Evolutionary conservation across 2,329 filamentous ascomycete species (phyloP).

Genomic region (Epichloe brachyelytri): DNA sequence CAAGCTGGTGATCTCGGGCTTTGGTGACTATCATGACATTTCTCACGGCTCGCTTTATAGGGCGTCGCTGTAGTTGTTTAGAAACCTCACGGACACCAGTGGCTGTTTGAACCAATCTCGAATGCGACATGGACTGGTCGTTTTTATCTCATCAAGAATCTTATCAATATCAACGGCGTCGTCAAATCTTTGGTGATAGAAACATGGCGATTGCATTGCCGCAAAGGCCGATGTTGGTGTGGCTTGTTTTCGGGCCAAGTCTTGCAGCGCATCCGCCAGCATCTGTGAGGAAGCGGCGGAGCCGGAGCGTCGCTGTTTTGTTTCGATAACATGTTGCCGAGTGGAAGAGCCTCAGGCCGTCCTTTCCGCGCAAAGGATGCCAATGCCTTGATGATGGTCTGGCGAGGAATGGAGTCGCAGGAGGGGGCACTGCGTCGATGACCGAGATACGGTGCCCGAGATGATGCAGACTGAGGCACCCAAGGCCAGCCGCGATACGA

Average conservation of each 20-base stretch:
- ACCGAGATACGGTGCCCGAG: slow-evolving; percentile 9
- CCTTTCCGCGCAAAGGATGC: slow-evolving; percentile 51
- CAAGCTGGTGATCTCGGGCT: slow-evolving; percentile 85
- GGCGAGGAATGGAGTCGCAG: slow-evolving; percentile 54
- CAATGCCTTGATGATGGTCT: slow-evolving; percentile 73
- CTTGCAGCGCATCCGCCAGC: slow-evolving; percentile 48
- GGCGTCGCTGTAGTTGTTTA: slow-evolving; percentile 82
- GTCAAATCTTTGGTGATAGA: slow-evolving; percentile 95
- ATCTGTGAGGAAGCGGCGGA: slow-evolving; percentile 43
- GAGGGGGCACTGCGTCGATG: slow-evolving; percentile 40
- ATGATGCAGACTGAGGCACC: background rate
- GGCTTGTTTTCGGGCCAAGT: slow-evolving; percentile 32
- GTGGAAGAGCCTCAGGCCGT: slow-evolving; percentile 49
- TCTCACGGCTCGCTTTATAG: slow-evolving; percentile 80
- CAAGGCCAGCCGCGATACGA: background rate
- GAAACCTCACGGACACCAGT: slow-evolving; percentile 91
- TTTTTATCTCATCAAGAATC: slow-evolving; percentile 89
- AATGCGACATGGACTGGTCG: slow-evolving; percentile 85
- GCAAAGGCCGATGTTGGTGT: slow-evolving; percentile 36
- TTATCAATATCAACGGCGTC: slow-evolving; percentile 91
- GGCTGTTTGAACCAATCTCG: slow-evolving; percentile 85
- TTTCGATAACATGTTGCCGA: slow-evolving; percentile 45
- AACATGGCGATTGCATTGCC: slow-evolving; percentile 77
- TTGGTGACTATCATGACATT: slow-evolving; percentile 99
- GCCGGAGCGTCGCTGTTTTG: slow-evolving; percentile 24